Evolutionary conservation across 2,329 filamentous ascomycete genomes (phyloP).

Genomic region (Talaromyces sp.): DNA sequence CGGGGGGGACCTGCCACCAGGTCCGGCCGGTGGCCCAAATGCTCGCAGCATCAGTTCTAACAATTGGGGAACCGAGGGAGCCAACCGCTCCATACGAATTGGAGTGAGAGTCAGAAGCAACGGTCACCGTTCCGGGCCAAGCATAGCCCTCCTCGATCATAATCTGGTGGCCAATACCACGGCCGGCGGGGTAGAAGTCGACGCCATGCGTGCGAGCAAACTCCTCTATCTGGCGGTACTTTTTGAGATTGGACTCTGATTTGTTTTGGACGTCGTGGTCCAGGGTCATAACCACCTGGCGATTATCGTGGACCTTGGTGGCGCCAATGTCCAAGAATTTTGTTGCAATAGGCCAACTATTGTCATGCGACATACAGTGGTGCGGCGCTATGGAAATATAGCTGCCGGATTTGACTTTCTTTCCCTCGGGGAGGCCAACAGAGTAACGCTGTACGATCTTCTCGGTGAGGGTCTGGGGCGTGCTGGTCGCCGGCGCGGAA

Average conservation of each 20-base stretch:
- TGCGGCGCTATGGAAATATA: constrained; percentile 73
- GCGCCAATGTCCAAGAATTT: constrained; percentile 85
- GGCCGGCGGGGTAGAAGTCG: constrained; percentile 69
- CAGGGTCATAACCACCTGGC: constrained; percentile 75
- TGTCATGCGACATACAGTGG: constrained; percentile 82
- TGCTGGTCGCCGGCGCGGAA: constrained; percentile 50
- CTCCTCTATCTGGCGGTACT: constrained; percentile 74
- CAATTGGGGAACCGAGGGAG: constrained; percentile 72
- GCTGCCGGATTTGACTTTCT: constrained; percentile 73
- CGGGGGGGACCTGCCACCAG: constrained; percentile 85
- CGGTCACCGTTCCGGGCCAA: constrained; percentile 80
- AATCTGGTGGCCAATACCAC: constrained; percentile 79
- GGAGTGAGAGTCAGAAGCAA: constrained; percentile 67
- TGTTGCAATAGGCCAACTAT: constrained; percentile 68
- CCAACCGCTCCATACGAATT: constrained; percentile 83
- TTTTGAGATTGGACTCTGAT: constrained; percentile 70
- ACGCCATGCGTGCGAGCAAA: constrained; percentile 78
- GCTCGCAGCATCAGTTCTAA: constrained; percentile 79
- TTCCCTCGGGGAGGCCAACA: constrained; percentile 68
- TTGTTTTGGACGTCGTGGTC: constrained; percentile 90
- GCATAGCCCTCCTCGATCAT: constrained; percentile 72
- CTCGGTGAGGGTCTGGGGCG: constrained; percentile 78
- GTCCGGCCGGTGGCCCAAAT: constrained; percentile 80
- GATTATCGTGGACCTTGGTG: constrained; percentile 63
- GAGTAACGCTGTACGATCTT: constrained; percentile 86